Evolutionary conservation across 169 alveolate genomes (phyloP), one percentile per base, ranked within the genome.

Genomic region (Babesia microti): DNA sequence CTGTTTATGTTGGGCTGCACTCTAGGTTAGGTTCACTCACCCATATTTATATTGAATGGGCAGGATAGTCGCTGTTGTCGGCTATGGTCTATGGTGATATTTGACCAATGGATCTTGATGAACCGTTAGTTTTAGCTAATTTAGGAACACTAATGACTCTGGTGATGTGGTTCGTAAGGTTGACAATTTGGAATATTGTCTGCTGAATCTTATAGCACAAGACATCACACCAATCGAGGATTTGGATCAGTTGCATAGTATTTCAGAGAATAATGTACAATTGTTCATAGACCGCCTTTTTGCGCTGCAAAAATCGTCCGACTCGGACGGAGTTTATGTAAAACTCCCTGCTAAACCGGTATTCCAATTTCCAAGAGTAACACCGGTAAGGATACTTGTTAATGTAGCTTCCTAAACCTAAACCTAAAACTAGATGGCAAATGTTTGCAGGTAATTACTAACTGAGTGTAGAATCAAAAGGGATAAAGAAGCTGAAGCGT

Each of bases 381-480:
- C 30, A 22, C 76, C 76, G 6, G n/a, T n/a, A n/a, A n/a, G n/a
- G n/a, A n/a, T n/a, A n/a, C n/a, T n/a, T n/a, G n/a, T 30, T 36
- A 4, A 4, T 41, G 22, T 36, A 56, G 68, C 59, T 75, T 1
- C 86, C 86, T 0, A 51, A 58, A 11, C 60, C 78, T 15, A 40
- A 37, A 14, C 30, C 60, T 9, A 41, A 56, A 36, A 78, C 87
- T 11, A 47, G 87, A 22, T 78, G 87, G 87, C 72, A 78, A 46
- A 36, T 42, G 5, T 78, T 78, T 42, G 87, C 87, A 3, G 65
- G 71, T 0, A 4, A 7, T 17, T 0, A 11, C 50, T 15, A 12
- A 33, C 37, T 6, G 2, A 9, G 19, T 18, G 41, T 42, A 65
- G 76, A 65, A 51, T 53, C 56, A 22, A 50, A 75, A 32, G 82